phyloP scores from a whole-genome alignment of 768 basidiomycete genomes.

The Auriscalpium orientale region DNA sequence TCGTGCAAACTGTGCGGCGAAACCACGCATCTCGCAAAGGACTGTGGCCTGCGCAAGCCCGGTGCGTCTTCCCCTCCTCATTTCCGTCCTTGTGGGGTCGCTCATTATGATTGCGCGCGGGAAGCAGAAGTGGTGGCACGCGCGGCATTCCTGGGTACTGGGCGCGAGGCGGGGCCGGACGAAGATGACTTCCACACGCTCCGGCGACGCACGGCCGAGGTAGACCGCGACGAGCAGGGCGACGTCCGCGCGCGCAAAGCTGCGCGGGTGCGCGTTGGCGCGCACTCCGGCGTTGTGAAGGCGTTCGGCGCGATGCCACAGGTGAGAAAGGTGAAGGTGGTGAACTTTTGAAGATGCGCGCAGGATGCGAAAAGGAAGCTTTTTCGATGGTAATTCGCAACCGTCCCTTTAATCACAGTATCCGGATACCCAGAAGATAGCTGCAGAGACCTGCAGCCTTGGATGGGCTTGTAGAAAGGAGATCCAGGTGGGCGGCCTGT shows the following conservation, averaged over 20 bases:
- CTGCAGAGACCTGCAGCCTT: too few relatives aligned
- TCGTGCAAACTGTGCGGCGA: constrained; percentile 84
- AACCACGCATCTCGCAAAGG: constrained; percentile 77
- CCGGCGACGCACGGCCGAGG: constrained; percentile 53
- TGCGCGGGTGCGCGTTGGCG: constrained; percentile 37
- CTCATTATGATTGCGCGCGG: too few relatives aligned
- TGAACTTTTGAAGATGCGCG: constrained; percentile 32
- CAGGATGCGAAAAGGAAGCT: too few relatives aligned
- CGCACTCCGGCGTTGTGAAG: constrained; percentile 32
- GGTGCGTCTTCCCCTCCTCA: constrained; percentile 37
- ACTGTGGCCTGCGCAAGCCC: constrained; percentile 62
- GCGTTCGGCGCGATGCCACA: constrained; percentile 8
- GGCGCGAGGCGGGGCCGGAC: constrained; percentile 66
- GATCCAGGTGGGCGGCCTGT: too few relatives aligned
- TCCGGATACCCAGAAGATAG: too few relatives aligned
- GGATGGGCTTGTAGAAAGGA: too few relatives aligned
- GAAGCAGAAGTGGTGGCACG: constrained; percentile 30
- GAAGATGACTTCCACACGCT: constrained; percentile 92
- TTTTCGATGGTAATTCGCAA: too few relatives aligned
- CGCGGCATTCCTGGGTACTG: constrained; percentile 38
- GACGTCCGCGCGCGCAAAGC: constrained; percentile 35
- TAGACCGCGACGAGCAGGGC: constrained; percentile 52
- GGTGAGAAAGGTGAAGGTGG: constrained; percentile 34
- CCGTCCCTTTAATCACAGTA: too few relatives aligned
- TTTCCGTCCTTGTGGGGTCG: too few relatives aligned